Conservation (phyloP, 2,329 filamentous ascomycete genomes). For the Fusarium pseudograminearum region DNA sequence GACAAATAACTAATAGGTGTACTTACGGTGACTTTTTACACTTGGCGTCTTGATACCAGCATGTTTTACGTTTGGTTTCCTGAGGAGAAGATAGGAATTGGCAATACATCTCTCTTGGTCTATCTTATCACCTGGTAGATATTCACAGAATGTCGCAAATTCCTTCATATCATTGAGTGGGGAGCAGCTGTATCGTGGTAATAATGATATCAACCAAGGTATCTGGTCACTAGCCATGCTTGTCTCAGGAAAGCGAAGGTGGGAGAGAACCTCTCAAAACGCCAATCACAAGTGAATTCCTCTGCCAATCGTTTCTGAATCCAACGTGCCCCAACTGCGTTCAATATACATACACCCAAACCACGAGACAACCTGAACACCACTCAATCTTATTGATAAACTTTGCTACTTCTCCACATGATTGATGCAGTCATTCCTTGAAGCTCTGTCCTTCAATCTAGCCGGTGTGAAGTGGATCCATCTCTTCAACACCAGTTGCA, state of each 20-base stretch:
- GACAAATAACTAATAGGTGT: neutral
- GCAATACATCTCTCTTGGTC: neutral
- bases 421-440: neutral
- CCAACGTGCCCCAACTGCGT: constrained; percentile 26
- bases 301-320: constrained; percentile 32
- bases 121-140: neutral
- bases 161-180: constrained; percentile 8
- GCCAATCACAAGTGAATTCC: constrained; percentile 45
- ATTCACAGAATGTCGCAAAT: neutral
- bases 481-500: constrained; percentile 72
- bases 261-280: constrained; percentile 47
- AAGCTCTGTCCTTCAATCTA: constrained; percentile 32
- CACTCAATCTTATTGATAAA: constrained; percentile 3
- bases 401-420: constrained; percentile 10
- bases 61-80: constrained; percentile 2
- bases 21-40: neutral
- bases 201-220: constrained; percentile 49
- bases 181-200: constrained; percentile 19
- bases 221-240: constrained; percentile 54
- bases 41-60: constrained; percentile 32
- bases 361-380: constrained; percentile 29
- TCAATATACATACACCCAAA: constrained; percentile 20
- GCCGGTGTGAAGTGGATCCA: constrained; percentile 71
- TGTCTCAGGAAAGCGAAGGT: constrained; percentile 53
- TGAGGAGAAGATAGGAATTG: neutral